Base-by-base conservation (phyloP, 2,329 filamentous ascomycete genomes). In the Emergomyces africanus region DNA sequence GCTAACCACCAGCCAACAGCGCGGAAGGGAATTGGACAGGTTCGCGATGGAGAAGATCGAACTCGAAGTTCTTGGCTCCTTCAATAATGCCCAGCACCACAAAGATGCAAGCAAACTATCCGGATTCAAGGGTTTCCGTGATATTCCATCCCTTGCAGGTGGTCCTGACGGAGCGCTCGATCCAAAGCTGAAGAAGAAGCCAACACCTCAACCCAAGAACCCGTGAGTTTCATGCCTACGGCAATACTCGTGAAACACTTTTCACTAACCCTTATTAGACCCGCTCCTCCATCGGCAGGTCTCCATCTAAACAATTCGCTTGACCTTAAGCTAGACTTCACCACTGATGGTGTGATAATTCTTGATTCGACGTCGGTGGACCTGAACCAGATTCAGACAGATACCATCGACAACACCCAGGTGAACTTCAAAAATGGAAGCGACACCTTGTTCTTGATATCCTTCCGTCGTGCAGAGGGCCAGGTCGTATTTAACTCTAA, bases 161-260 rank as follows among this genome's bases (percentile, higher is more conserved):
- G 54, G 54, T 9, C 39, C 54, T 33, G 54, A 55, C 15, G 54
- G 54, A 14, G 54, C 54, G 30, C 54, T 55, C 14, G 54, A 55
- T 33, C 54, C 54, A 30, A 55, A 55, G 28, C 39, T 55, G n/a
- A 55, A 55, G 54, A 28, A 55, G 54, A 55, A 55, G 39, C 39
- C 39, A 23, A 30, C 39, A 18, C 54, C 54, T 12, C 39, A 8
- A 55, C 25, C 54, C 3, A 42, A 39, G 23, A 28, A 42, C 1
- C 54, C 54, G 54, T 55, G 42, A 46, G 54, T 44, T 44, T 33
- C 25, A 44, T 6, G 5, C 1, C 3, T 23, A 28, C 9, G 42
- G 35, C 23, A 25, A 20, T 30, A 9, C 39, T 25, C 18, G 30
- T 44, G n/a, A 30, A 30, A 44, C 10, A 20, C 9, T 55, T 33